Base-by-base conservation (phyloP, 73 alveolate species). In the Symbiodinium pilosum region DNA sequence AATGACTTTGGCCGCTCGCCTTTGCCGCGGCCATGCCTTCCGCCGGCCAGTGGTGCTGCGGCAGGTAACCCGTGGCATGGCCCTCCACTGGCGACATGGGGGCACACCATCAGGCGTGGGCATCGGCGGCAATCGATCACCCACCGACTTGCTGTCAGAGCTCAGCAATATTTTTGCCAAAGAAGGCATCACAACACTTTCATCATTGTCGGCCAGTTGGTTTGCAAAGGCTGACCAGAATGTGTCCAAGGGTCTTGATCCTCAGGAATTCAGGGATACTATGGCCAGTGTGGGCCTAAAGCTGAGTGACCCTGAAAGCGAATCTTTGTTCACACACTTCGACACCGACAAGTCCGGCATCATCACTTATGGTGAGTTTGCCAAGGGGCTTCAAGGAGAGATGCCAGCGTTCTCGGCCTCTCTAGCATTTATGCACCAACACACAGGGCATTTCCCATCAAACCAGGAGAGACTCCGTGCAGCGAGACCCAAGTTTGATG, bases 31-130 rank as follows among this genome's bases (percentile, higher is more conserved):
- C 95, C 95, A 84, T 28, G 95, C 56, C 73, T 84, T 89, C 34
- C 95, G 95, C 87, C 56, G 87, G 87, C 87, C 75, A 52, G 51
- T 83, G 6, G 95, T 42, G 87, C 87, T 89, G 69, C 95, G 87
- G 42, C 95, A 56, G 47, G 43, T 83, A 41, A 89, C 95, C 44
- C 73, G 95, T 14, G 95, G 95, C 75, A 64, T 64, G 81, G 95
- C 95, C 87, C 75, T 89, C 38, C 95, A 89, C 47, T 89, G 95
- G 95, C 95, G 95, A 89, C 95, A 89, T 64, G 95, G 95, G 40
- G 95, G 95, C 73, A 68, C 75, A 11, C 95, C 95, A 20, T 89
- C 95, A 41, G 95, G 95, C 20, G 95, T 89, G 73, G 95, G 95
- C 87, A 89, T 89, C 75, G 87, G 73, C 87, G 95, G 95, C 73